Percentiles rank a stretch among this genome's conserved stretches.
Conservation (phyloP, 306 rosid species). For the Canavalia ensiformis region DNA sequence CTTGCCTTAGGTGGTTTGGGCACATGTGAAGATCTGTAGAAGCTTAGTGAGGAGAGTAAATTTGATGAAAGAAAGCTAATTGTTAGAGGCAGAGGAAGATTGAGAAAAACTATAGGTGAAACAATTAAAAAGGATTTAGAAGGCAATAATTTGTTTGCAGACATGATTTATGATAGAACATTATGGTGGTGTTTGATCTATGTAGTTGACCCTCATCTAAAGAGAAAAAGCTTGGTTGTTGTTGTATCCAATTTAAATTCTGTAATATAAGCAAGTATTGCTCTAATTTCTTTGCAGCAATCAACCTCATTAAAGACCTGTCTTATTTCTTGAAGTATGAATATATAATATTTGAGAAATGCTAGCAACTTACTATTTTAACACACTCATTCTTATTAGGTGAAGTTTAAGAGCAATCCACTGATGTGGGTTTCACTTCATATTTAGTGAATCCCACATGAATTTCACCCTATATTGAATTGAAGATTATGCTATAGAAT, state of each 20-base stretch:
- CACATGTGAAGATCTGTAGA: background rate
- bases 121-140: background rate
- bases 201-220: background rate
- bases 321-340: background rate
- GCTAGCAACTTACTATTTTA: background rate
- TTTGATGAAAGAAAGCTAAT: too few relatives aligned
- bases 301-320: background rate
- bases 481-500: background rate
- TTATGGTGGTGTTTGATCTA: background rate
- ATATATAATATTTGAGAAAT: background rate
- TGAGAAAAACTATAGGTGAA: too few relatives aligned
- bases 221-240: background rate
- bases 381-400: background rate
- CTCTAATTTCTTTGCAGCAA: background rate
- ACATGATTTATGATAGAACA: background rate
- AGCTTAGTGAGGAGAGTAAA: background rate
- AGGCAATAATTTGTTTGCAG: background rate
- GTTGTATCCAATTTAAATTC: background rate
- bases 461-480: background rate
- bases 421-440: background rate
- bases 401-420: background rate
- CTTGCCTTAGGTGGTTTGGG: background rate
- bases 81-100: too few relatives aligned
- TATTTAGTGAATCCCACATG: background rate
- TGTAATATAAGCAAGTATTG: background rate